Evolutionary conservation across 2,329 filamentous ascomycete genomes (phyloP).

Genomic region (Penicillium aurantiogriseum): DNA sequence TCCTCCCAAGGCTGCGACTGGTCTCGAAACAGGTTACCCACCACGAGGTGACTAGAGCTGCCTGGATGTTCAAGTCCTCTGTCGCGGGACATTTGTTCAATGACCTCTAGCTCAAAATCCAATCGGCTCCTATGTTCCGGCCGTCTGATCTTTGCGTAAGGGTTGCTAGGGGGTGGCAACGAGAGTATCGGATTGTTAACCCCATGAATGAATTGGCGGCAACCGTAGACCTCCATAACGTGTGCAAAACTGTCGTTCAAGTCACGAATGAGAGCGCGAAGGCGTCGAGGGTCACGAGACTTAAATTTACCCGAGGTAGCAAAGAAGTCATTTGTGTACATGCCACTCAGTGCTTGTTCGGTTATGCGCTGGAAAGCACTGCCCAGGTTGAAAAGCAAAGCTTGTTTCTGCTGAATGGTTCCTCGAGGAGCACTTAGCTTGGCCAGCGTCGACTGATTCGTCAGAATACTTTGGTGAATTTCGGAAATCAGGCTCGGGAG

Average conservation of each 20-base stretch:
- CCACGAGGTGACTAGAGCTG: not conserved
- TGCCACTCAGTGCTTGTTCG: not conserved
- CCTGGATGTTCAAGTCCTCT: not conserved
- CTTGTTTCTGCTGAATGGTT: slow-evolving; percentile 26
- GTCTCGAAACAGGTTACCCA: not conserved
- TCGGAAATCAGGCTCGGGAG: not conserved
- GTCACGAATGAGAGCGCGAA: slow-evolving; percentile 29
- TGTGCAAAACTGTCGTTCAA: slow-evolving; percentile 31
- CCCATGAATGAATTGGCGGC: not conserved
- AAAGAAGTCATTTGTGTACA: slow-evolving; percentile 1
- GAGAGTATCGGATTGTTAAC: not conserved
- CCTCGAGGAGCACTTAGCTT: slow-evolving; percentile 28
- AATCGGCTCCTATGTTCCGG: not conserved
- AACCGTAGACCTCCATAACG: slow-evolving; percentile 22
- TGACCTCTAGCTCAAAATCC: not conserved
- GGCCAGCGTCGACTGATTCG: slow-evolving; percentile 30
- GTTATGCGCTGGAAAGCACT: not conserved
- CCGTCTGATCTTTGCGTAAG: not conserved
- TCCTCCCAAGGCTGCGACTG: slow-evolving; percentile 31
- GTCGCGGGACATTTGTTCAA: not conserved
- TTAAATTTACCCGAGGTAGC: slow-evolving; percentile 8
- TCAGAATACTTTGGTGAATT: not conserved
- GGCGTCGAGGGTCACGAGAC: slow-evolving; percentile 22
- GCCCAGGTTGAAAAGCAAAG: slow-evolving; percentile 26
- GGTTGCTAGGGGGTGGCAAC: not conserved